Base-by-base conservation (phyloP, 441 rosid genomes). In the Pelargonium fulgidum region DNA sequence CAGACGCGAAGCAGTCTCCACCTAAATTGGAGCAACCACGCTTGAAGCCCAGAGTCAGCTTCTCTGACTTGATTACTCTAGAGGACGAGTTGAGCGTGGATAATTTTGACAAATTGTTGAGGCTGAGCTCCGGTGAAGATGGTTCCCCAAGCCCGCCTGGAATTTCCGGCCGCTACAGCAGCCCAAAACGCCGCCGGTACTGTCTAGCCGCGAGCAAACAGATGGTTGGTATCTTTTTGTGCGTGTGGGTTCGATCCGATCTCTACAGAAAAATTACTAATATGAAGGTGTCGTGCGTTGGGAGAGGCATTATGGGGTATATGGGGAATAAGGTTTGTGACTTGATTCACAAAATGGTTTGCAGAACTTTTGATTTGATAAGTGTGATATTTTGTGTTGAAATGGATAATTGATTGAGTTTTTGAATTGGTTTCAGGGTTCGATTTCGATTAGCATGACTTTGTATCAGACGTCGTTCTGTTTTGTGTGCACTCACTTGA, bases 261-360 rank as follows among this genome's bases (percentile, higher is more conserved):
- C 86, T 94, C 4, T 69, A 73, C n/a, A 80, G 77, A 58, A 83
- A 83, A 64, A 80, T 90, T 0, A 83, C 79, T 47, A 84, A 81
- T 50, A 69, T 92, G 77, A 88, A 86, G 83, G 97, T 94, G 69
- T 90, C 99, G 0, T 87, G 96, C 14, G 96, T 94, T 17, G 99
- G 97, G 19, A 86, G 97, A 72, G 99, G 99, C 68, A 83, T 94
- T 65, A 91, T 94, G 99, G 97, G 97, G 19, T 91, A 86, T 73
- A 96, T 94, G 42, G 99, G 99, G 63, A 94, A 94, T 62, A 94
- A 94, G 96, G 99, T 89, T 10, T 56, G 80, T 33, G 9, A 45
- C 54, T 66, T 48, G 41, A 10, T 29, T 68, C 4, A 3, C 29
- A 20, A 29, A 7, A 4, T 41, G 16, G 10, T 48, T 42, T 14